These are phyloP conservation scores for Hibiscus mutabilis DNA, from an alignment of 345 rosid species.

Conservation along the genomic window DNA sequence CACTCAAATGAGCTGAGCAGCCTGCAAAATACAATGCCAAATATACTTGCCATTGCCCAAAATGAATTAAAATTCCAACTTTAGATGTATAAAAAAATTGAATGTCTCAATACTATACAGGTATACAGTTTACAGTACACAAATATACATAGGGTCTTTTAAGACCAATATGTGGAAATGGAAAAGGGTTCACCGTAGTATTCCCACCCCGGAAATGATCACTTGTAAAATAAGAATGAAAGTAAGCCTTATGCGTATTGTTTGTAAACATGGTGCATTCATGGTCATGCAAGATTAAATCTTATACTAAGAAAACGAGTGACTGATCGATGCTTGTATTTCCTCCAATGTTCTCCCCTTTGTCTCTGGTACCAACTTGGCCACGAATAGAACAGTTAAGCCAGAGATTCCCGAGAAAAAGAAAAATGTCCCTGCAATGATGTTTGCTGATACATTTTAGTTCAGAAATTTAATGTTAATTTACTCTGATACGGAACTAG, in stretches of 20 bases:
- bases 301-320: slow-evolving; percentile 6
- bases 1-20: no score
- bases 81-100: no score
- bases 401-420: slow-evolving; percentile 28
- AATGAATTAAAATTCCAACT: no score
- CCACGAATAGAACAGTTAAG: slow-evolving; percentile 28
- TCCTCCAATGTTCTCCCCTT: slow-evolving; percentile 56
- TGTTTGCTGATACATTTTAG: background rate
- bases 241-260: background rate
- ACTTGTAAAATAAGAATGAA: background rate
- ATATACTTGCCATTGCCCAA: no score
- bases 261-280: background rate
- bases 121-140: no score
- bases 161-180: background rate
- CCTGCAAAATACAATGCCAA: no score
- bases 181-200: background rate
- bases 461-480: background rate
- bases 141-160: background rate
- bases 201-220: background rate
- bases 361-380: slow-evolving; percentile 52
- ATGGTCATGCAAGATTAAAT: background rate
- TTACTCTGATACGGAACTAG: background rate
- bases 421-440: slow-evolving; percentile 39
- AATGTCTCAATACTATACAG: no score
- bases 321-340: slow-evolving; percentile 31